Base-by-base conservation (phyloP, 208 protist genomes). In the Crithidia fasciculata region DNA sequence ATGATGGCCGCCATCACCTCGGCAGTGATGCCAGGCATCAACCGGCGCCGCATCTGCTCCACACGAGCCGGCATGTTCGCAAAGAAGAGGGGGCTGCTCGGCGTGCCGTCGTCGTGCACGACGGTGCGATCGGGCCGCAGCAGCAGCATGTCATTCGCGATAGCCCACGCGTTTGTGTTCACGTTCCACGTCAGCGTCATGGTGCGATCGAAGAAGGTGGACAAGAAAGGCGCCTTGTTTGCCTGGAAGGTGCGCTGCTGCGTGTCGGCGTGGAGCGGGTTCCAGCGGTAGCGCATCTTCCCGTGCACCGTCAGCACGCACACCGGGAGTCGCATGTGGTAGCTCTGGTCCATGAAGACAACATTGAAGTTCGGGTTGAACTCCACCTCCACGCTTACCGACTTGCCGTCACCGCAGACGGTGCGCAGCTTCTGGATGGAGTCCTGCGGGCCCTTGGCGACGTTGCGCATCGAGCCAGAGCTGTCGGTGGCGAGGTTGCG, bases 141-240 rank as follows among this genome's bases (percentile, higher is more conserved):
- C 78, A 90, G 86, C 43, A 96, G 54, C 85, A 94, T 91, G 63
- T 96, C 92, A 56, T 96, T 96, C 28, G 82, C 80, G 19, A 96
- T 84, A 16, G 52, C 52, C 84, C 84, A 92, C 49, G 63, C 28
- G 36, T 74, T 81, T 7, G 73, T 75, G 37, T 60, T 75, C 28
- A 57, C 52, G 71, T 85, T 81, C 56, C 54, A 66, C 5, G 76
- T 74, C 18, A 95, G 53, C 2, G 85, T 56, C 39, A 96, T 59
- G 43, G 92, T 96, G 80, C 92, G 92, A 68, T 96, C 90, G 53
- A 95, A 91, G 72, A 94, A 92, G 67, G 76, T 81, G 37, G 86
- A 81, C 41, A 92, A 55, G 66, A 87, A 89, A 8, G 90, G 88
- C 15, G 80, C 83, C 28, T 69, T 63, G 44, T 67, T 75, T 0